Evolutionary conservation across 768 basidiomycete genomes (phyloP).

Genomic region (Boletus reticuloceps): DNA sequence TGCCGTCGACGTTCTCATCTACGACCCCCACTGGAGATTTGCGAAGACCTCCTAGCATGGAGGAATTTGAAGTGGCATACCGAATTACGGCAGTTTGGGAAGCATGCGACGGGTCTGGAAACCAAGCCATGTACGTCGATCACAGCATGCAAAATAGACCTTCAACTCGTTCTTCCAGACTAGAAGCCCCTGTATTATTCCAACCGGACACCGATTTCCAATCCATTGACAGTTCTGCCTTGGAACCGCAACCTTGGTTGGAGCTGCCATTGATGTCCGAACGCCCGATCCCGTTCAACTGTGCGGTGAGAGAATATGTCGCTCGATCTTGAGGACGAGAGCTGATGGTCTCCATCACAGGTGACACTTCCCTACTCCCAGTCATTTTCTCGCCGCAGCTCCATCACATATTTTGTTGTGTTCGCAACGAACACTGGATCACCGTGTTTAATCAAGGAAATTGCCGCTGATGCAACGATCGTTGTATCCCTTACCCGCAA

Average conservation of each 20-base stretch:
- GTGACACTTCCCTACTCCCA: constrained; percentile 62
- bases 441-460: constrained; percentile 53
- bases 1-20: constrained; percentile 58
- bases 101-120: constrained; percentile 42
- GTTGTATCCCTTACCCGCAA: constrained; percentile 64
- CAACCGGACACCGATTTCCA: constrained; percentile 61
- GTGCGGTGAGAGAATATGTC: constrained; percentile 51
- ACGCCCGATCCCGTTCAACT: constrained; percentile 59
- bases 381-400: constrained; percentile 57
- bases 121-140: constrained; percentile 47
- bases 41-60: constrained; percentile 26
- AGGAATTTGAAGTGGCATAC: constrained; percentile 50
- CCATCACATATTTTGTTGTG: constrained; percentile 72
- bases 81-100: constrained; percentile 59
- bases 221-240: constrained; percentile 46
- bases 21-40: constrained; percentile 30
- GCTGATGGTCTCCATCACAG: constrained; percentile 24
- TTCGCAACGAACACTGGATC: constrained; percentile 65
- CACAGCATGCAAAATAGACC: background rate
- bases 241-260: constrained; percentile 55
- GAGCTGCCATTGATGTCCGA: constrained; percentile 67
- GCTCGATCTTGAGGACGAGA: background rate
- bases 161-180: constrained; percentile 34
- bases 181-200: constrained; percentile 64
- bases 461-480: constrained; percentile 68